A percentile compares a stretch with the other conserved stretches of the same genome.
These are phyloP conservation scores for Suhomyces maxii DNA, from an alignment of 1,139 yeast species.

Conservation along the genomic window DNA sequence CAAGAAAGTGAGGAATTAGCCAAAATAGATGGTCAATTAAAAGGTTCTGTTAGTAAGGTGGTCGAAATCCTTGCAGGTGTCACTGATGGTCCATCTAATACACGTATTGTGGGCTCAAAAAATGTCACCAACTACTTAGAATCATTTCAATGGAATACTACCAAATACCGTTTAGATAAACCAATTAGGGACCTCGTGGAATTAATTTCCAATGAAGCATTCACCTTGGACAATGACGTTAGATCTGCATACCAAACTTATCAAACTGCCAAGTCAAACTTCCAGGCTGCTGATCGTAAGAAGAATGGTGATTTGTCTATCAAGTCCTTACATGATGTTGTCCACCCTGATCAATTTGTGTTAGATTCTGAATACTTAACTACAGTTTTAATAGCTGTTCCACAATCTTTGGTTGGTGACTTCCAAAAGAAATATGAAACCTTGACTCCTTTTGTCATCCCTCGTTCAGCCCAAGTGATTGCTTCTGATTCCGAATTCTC, in stretches of 20 bases:
- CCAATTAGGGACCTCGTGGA: slow-evolving; percentile 75
- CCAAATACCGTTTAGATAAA: slow-evolving; percentile 83
- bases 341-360: slow-evolving; percentile 81
- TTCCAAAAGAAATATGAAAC: slow-evolving; percentile 76
- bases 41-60: slow-evolving; percentile 66
- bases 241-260: slow-evolving; percentile 68
- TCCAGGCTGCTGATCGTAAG: slow-evolving; percentile 87
- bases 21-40: slow-evolving; percentile 76
- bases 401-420: slow-evolving; percentile 58
- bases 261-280: slow-evolving; percentile 78
- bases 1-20: slow-evolving; percentile 86
- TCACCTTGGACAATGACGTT: slow-evolving; percentile 81
- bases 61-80: slow-evolving; percentile 65
- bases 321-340: slow-evolving; percentile 86
- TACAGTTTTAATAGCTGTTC: slow-evolving; percentile 84
- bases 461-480: slow-evolving; percentile 76
- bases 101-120: slow-evolving; percentile 42
- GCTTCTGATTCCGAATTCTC: slow-evolving; percentile 71
- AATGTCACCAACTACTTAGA: slow-evolving; percentile 65
- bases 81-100: slow-evolving; percentile 37
- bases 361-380: slow-evolving; percentile 81
- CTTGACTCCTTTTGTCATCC: slow-evolving; percentile 79
- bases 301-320: slow-evolving; percentile 92
- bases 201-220: slow-evolving; percentile 71
- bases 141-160: slow-evolving; percentile 80